Evolutionary conservation across 768 basidiomycete genomes (phyloP).

Genomic region (Kwoniella pini): DNA sequence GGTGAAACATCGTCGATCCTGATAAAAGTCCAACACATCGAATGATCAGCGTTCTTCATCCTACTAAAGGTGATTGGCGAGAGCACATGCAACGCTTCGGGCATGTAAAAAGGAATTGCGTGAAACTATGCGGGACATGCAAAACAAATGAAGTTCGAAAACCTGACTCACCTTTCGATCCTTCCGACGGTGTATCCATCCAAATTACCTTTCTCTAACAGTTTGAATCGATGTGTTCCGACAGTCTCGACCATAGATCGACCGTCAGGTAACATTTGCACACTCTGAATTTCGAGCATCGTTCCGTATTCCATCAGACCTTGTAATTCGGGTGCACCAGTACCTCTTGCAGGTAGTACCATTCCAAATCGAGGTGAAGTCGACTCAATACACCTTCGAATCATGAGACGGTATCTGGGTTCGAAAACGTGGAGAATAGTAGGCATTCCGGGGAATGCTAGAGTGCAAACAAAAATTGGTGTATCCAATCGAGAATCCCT

Average conservation of each 20-base stretch:
- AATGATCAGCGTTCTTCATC: neutral
- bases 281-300: constrained; percentile 83
- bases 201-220: constrained; percentile 75
- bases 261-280: constrained; percentile 86
- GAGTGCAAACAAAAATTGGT: constrained; percentile 85
- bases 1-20: constrained; percentile 57
- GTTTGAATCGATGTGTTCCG: constrained; percentile 74
- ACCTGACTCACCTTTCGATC: constrained; percentile 63
- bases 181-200: constrained; percentile 90
- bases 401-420: constrained; percentile 93
- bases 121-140: too few species aligned
- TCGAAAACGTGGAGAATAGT: constrained; percentile 91
- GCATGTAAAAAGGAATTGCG: too few species aligned
- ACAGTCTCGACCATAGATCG: constrained; percentile 79
- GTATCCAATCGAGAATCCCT: constrained; percentile 77
- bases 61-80: too few species aligned
- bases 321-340: constrained; percentile 55
- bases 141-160: neutral
- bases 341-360: constrained; percentile 68
- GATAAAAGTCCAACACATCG: constrained; percentile 1
- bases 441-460: constrained; percentile 88
- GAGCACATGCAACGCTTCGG: too few species aligned
- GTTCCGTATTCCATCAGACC: constrained; percentile 79
- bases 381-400: constrained; percentile 85
- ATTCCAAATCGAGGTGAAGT: constrained; percentile 83